Conservation (phyloP, 768 basidiomycete species). For the Pulveroboletus sp. region DNA sequence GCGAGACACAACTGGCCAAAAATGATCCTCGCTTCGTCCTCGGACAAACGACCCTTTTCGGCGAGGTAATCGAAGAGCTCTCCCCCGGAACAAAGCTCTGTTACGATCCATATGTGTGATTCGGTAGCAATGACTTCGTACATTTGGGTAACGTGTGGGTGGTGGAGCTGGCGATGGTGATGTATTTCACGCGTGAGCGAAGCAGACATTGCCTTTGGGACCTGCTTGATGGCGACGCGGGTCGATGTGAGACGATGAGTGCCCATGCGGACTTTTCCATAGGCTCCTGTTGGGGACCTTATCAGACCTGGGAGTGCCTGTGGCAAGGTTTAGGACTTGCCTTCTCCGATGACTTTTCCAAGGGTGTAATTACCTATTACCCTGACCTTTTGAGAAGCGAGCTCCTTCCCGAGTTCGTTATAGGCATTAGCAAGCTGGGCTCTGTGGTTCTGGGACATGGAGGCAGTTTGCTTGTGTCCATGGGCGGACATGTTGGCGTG, state of each 20-base stretch:
- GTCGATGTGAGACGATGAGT: constrained; percentile 89
- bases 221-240: constrained; percentile 96
- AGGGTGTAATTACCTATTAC: constrained; percentile 94
- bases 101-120: constrained; percentile 92
- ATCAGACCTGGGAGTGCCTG: constrained; percentile 17
- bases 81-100: constrained; percentile 94
- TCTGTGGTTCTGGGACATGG: constrained; percentile 70
- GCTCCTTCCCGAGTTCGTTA: constrained; percentile 94
- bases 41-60: constrained; percentile 84
- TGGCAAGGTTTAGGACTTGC: constrained; percentile 38
- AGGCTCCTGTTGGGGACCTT: constrained; percentile 60
- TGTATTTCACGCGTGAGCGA: constrained; percentile 95
- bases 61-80: constrained; percentile 98
- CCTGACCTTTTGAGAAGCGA: constrained; percentile 83
- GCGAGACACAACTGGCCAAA: constrained; percentile 97
- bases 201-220: constrained; percentile 89
- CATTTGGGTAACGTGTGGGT: constrained; percentile 91
- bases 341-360: constrained; percentile 93
- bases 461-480: constrained; percentile 58
- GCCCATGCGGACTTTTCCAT: constrained; percentile 92
- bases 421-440: constrained; percentile 92
- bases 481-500: constrained; percentile 42
- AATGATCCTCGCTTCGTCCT: constrained; percentile 79
- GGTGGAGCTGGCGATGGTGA: constrained; percentile 95
- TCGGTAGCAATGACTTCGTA: constrained; percentile 99